Conservation (phyloP, 352 stramenopile species). For the Pelagophyceae sp. region DNA sequence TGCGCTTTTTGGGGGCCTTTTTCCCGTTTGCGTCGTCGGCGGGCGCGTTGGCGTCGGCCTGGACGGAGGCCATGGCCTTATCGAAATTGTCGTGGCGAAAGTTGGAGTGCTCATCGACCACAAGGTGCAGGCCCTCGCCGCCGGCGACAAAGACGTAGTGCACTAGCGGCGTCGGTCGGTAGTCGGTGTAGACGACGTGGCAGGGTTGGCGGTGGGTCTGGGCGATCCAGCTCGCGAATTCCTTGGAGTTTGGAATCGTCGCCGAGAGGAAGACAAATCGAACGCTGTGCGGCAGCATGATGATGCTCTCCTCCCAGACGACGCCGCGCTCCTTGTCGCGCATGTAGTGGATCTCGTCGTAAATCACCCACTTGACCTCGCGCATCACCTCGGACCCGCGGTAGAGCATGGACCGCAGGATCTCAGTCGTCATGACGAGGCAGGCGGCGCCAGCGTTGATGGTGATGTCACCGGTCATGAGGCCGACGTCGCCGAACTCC, state of each 20-base stretch:
- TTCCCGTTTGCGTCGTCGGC: conserved; percentile 54
- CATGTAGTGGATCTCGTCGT: conserved; percentile 99
- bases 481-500: conserved; percentile 84
- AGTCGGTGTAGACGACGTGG: conserved; percentile 99
- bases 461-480: conserved; percentile 99
- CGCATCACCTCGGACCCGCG: conserved; percentile 92
- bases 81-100: conserved; percentile 96
- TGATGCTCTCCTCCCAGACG: conserved; percentile 98
- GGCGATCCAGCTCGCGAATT: conserved; percentile 85
- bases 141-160: conserved; percentile 97
- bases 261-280: conserved; percentile 97
- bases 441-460: conserved; percentile 96
- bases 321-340: conserved; percentile 93
- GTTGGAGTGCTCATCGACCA: conserved; percentile 96
- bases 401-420: conserved; percentile 97
- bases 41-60: conserved; percentile 59
- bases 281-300: conserved; percentile 94
- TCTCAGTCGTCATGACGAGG: conserved; percentile 89
- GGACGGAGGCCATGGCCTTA: conserved; percentile 56
- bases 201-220: conserved; percentile 97
- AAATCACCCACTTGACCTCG: conserved; percentile 97
- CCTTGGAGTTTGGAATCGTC: conserved; percentile 92
- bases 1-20: conserved; percentile 76
- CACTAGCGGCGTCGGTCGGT: conserved; percentile 93
- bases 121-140: conserved; percentile 90